Evolutionary conservation across 2,329 filamentous ascomycete species (phyloP), one percentile per base, ranked within the genome.

Genomic region (Cytospora piceae): DNA sequence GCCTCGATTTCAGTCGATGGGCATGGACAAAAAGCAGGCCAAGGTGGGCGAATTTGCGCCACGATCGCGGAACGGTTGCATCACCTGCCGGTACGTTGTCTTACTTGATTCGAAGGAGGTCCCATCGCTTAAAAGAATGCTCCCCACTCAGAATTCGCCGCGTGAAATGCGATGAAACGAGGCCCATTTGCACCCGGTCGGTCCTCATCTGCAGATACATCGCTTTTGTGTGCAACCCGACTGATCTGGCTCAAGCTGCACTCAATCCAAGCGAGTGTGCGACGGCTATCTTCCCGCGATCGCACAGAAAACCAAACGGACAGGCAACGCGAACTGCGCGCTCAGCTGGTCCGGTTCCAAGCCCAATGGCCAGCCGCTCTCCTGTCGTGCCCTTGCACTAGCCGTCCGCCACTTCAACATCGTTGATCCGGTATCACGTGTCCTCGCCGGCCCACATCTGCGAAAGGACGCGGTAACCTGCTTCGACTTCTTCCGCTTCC

Each of bases 401-500:
- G 72, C 72, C 1, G 72, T 75, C 8, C 72, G 72, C 1, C 64
- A 71, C 8, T 70, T 77, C 2, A 67, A 71, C 11, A 67, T 72
- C 12, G 64, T 76, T 3, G 76, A 74, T 0, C 77, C 75, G 0
- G 73, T 74, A 11, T 64, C 70, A 2, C 70, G 70, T 14, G 67
- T 72, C 24, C 68, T 74, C 5, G 67, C 63, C 20, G 53, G 57
- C 51, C 55, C 59, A 39, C 53, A 57, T 31, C 49, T 64, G 15
- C 64, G 60, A 3, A 37, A 32, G 14, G 58, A 63, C 29, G 64
- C 62, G 39, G 62, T 62, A 14, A 54, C 63, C 17, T 70, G 69
- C 4, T 78, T 78, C 27, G 77, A 78, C 64, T 72, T 77, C 59
- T 78, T 78, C 69, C 73, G 77, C 2, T 70, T 70, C 31, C 64